phyloP scores from a whole-genome alignment of 345 rosid genomes.

The Salix dunnii region DNA sequence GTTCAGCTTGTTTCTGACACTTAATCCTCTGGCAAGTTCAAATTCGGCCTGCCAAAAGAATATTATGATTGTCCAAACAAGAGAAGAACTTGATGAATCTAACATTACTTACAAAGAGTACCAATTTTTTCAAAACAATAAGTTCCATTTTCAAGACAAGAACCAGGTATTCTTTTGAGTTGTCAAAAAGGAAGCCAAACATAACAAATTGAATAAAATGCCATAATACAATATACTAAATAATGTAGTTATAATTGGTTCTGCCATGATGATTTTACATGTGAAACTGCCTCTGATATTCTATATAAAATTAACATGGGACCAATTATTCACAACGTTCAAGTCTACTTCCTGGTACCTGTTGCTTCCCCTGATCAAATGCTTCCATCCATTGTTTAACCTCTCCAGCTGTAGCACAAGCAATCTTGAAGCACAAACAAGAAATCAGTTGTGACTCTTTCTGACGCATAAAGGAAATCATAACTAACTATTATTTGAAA shows the following conservation, averaged over 20 bases:
- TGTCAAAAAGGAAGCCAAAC: background rate
- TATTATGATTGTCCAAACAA: conserved; percentile 7
- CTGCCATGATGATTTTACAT: background rate
- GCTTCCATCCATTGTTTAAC: conserved; percentile 88
- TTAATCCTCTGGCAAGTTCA: conserved; percentile 60
- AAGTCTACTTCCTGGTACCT: conserved; percentile 45
- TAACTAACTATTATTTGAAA: background rate
- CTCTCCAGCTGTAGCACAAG: conserved; percentile 89
- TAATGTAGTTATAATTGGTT: conserved; percentile 2
- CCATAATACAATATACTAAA: background rate
- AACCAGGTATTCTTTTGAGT: background rate
- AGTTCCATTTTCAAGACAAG: background rate
- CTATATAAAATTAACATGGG: background rate
- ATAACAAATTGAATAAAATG: background rate
- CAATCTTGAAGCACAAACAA: conserved; percentile 60
- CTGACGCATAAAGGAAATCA: background rate
- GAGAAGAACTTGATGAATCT: background rate
- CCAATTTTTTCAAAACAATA: background rate
- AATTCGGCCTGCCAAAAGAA: conserved; percentile 59
- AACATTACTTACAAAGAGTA: background rate
- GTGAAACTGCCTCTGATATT: background rate
- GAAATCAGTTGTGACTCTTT: conserved; percentile 11
- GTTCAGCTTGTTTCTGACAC: conserved; percentile 73
- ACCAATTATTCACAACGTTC: conserved; percentile 7
- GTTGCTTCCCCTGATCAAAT: conserved; percentile 92